A percentile compares a stretch with the other conserved stretches of the same genome.
These are phyloP conservation scores for Sporopachydermia quercuum DNA, from an alignment of 805 yeast species.

Conservation along the genomic window DNA sequence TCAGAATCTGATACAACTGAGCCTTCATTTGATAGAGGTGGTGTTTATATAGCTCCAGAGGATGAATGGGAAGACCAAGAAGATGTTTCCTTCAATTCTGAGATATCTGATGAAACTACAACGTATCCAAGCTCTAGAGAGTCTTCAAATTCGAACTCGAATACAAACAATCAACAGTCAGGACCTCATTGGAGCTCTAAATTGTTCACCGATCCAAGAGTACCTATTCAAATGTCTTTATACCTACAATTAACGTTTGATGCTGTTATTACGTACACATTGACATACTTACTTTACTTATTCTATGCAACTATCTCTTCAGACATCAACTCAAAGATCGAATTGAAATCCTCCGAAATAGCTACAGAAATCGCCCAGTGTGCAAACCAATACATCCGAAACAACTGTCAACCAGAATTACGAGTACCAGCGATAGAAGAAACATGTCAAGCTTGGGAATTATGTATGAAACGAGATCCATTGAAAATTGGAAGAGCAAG, in stretches of 20 bases:
- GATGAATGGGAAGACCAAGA: background rate
- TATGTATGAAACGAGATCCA: slow-evolving; percentile 75
- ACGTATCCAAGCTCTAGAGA: too few species aligned
- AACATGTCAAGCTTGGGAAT: slow-evolving; percentile 59
- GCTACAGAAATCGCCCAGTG: slow-evolving; percentile 55
- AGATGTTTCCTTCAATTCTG: background rate
- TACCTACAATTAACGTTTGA: slow-evolving; percentile 55
- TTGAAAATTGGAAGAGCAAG: slow-evolving; percentile 47
- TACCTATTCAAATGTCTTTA: slow-evolving; percentile 42
- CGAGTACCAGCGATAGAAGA: slow-evolving; percentile 66
- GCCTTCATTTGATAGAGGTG: too few species aligned
- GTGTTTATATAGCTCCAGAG: background rate
- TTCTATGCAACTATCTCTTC: slow-evolving; percentile 39
- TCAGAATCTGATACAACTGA: background rate
- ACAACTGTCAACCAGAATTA: slow-evolving; percentile 49
- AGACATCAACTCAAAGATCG: slow-evolving; percentile 63
- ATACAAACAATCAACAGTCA: background rate
- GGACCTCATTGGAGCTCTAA: background rate
- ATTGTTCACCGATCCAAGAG: slow-evolving; percentile 24
- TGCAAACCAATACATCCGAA: slow-evolving; percentile 49
- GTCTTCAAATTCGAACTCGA: background rate
- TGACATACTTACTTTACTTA: slow-evolving; percentile 35
- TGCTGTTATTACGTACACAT: slow-evolving; percentile 30
- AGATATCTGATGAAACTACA: background rate
- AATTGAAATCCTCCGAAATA: slow-evolving; percentile 43